Conservation (phyloP, 1,139 yeast species). For the Nakaseomyces uthaithaninus region DNA sequence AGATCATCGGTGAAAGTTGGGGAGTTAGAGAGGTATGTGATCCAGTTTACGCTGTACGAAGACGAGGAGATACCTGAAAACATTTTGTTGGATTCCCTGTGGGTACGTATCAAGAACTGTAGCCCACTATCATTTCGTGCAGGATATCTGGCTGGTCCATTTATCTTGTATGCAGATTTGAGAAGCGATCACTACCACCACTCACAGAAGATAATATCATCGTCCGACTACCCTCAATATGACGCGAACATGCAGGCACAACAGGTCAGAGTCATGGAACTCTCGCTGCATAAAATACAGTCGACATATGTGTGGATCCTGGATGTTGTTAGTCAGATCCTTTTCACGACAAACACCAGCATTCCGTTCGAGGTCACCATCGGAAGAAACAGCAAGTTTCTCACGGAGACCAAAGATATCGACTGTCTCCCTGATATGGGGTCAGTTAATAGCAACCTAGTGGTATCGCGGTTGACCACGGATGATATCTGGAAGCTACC, state of each 20-base stretch:
- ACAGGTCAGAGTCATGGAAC: constrained; percentile 46
- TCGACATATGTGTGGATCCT: constrained; percentile 61
- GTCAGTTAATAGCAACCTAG: constrained; percentile 27
- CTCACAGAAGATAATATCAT: constrained; percentile 46
- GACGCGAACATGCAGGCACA: constrained; percentile 73
- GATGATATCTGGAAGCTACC: constrained; percentile 66
- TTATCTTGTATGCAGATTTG: constrained; percentile 73
- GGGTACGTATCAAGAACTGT: constrained; percentile 63
- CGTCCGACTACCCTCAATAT: constrained; percentile 66
- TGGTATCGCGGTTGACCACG: constrained; percentile 51
- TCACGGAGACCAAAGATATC: constrained; percentile 25
- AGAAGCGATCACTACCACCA: constrained; percentile 56
- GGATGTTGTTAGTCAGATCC: constrained; percentile 72
- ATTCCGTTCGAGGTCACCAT: constrained; percentile 62
- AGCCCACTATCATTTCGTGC: constrained; percentile 76
- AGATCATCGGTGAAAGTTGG: constrained; percentile 44
- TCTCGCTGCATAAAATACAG: constrained; percentile 39
- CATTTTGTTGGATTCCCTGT: constrained; percentile 34
- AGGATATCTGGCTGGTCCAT: constrained; percentile 84
- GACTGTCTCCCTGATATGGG: constrained; percentile 6
- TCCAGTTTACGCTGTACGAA: constrained; percentile 38
- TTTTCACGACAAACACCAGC: constrained; percentile 63
- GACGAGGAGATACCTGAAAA: constrained; percentile 20
- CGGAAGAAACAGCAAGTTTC: constrained; percentile 42
- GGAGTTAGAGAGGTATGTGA: constrained; percentile 43